These are phyloP conservation scores for Metarhizium album DNA, from an alignment of 2,329 filamentous ascomycete genomes.

Conservation along the genomic window DNA sequence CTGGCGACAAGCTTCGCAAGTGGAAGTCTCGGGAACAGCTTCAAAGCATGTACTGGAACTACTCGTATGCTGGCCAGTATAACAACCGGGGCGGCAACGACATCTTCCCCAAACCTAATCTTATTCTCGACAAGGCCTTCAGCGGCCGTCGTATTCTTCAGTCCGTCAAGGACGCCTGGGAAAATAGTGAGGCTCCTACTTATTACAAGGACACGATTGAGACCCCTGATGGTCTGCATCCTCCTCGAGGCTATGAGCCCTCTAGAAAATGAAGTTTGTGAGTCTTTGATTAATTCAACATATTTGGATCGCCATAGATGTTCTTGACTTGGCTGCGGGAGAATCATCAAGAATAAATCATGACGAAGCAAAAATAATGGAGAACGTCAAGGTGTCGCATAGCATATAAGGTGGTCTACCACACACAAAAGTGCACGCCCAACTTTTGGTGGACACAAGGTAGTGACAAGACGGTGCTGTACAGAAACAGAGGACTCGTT, in stretches of 20 bases:
- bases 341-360: not conserved
- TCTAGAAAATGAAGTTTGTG: not conserved
- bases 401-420: too few species aligned
- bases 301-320: too few species aligned
- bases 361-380: not conserved
- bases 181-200: slow-evolving; percentile 23
- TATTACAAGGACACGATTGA: slow-evolving; percentile 32
- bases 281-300: not conserved
- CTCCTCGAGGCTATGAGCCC: slow-evolving; percentile 28
- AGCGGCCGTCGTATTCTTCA: slow-evolving; percentile 25
- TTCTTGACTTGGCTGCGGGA: not conserved
- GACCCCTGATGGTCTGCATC: slow-evolving; percentile 30
- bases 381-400: not conserved
- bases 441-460: not conserved
- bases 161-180: slow-evolving; percentile 27
- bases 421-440: too few species aligned
- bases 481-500: not conserved
- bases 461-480: not conserved
- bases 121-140: slow-evolving; percentile 21
- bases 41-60: slow-evolving; percentile 37
- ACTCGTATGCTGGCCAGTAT: slow-evolving; percentile 40
- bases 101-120: slow-evolving; percentile 30
- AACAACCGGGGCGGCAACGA: slow-evolving; percentile 25
- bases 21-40: slow-evolving; percentile 26
- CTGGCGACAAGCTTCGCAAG: slow-evolving; percentile 39